Conservation (phyloP, 805 yeast species). For the Suhomyces pyralidae region DNA sequence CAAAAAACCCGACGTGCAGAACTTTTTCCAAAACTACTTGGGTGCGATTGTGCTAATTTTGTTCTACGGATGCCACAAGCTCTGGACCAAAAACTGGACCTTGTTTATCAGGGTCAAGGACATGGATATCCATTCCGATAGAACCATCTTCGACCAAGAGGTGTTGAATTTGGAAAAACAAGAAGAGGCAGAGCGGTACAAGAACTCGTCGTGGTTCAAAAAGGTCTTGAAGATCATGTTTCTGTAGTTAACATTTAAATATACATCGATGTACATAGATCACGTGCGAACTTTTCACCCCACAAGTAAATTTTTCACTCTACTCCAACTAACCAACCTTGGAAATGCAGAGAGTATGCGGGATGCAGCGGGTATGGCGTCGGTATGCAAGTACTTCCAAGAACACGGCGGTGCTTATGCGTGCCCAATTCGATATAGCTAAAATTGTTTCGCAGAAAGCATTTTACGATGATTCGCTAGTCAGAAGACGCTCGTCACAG, state of each 20-base stretch:
- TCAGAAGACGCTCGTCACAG: slow-evolving; percentile 22
- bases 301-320: neutral
- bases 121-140: slow-evolving; percentile 28
- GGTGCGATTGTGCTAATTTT: slow-evolving; percentile 32
- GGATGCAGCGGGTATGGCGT: neutral
- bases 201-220: slow-evolving; percentile 4
- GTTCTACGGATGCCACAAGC: slow-evolving; percentile 33
- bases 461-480: slow-evolving; percentile 25
- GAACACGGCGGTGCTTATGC: slow-evolving; percentile 13
- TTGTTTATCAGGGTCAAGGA: slow-evolving; percentile 24
- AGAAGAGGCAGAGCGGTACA: slow-evolving; percentile 12
- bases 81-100: slow-evolving; percentile 30
- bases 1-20: slow-evolving; percentile 22
- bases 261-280: neutral
- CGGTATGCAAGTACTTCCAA: slow-evolving; percentile 7
- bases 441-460: slow-evolving; percentile 18
- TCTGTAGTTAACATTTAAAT: neutral
- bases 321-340: neutral
- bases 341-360: neutral
- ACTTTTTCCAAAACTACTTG: slow-evolving; percentile 33
- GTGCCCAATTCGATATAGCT: slow-evolving; percentile 26
- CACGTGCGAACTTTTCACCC: neutral
- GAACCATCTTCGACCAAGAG: slow-evolving; percentile 35
- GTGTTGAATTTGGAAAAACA: slow-evolving; percentile 28
- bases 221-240: slow-evolving; percentile 10